Evolutionary conservation across 2,329 filamentous ascomycete genomes (phyloP), one percentile per base, ranked within the genome.

Genomic region (Colletotrichum musae): DNA sequence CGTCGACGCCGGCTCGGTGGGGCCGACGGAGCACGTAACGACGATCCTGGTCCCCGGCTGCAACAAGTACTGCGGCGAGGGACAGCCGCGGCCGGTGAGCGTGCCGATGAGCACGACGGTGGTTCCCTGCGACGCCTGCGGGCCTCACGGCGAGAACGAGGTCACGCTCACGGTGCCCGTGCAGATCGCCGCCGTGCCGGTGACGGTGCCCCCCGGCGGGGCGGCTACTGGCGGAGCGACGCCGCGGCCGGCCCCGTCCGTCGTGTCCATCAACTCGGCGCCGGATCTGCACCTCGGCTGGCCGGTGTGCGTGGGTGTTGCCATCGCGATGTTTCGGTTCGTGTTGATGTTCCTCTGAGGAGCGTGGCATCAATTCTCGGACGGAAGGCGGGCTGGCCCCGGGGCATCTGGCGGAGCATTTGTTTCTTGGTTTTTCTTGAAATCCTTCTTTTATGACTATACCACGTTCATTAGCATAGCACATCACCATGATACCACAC

Each of bases 161-260:
- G 75, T 80, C 15, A 81, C 78, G 9, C 72, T 80, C 18, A 80
- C 77, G 6, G 71, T 81, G 5, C 79, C 79, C 5, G n/a, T 51
- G 24, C 75, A 71, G 18, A 45, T 66, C 15, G 69, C 71, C 13
- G 62, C 70, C 2, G 52, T 21, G 28, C 28, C 52, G 12, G 69
- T 71, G 4, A 68, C 64, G 1, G 64, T 54, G 58, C 52, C 64
- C 10, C 43, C 24, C 4, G 51, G 48, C 13, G 56, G 53, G 10
- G 28, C 50, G 21, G 24, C 28, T 6, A 50, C 48, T 13, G 64
- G 64, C 13, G 64, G 64, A 5, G 50, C 54, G 13, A 50, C 64
- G 26, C 57, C 63, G 26, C 32, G 10, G 4, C 63, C 58, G 28
- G 28, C 26, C 21, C 58, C 68, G 36, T 58, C 64, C 4, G 41